A percentile compares a stretch with the other conserved stretches of the same genome.
Conservation (phyloP, 352 stramenopile species). For the Elongisporangium anandrum region DNA sequence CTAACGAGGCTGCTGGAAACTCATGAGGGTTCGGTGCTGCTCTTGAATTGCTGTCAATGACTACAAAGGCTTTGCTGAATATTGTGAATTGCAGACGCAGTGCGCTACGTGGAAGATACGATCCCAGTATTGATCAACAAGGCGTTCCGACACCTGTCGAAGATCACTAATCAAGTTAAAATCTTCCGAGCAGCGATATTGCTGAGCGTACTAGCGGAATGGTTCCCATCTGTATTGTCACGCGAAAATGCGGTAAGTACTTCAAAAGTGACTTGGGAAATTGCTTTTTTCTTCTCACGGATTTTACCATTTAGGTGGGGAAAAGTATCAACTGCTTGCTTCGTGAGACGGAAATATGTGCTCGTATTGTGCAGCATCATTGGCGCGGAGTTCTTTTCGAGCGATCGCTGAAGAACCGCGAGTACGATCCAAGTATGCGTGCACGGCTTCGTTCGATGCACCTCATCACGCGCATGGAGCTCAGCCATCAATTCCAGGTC, state of each 20-base stretch:
- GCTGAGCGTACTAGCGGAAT: slow-evolving; percentile 49
- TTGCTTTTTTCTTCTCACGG: too few relatives aligned
- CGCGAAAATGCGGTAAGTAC: slow-evolving; percentile 48
- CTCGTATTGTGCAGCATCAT: slow-evolving; percentile 73
- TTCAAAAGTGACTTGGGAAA: too few relatives aligned
- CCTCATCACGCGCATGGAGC: slow-evolving; percentile 64
- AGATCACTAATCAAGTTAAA: slow-evolving; percentile 38
- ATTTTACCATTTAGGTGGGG: too few relatives aligned
- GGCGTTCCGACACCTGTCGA: slow-evolving; percentile 60
- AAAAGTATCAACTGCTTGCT: slow-evolving; percentile 52
- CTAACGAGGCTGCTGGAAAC: slow-evolving; percentile 59
- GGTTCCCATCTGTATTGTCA: slow-evolving; percentile 56
- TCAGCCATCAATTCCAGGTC: slow-evolving; percentile 63
- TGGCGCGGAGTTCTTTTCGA: slow-evolving; percentile 64
- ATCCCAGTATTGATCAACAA: slow-evolving; percentile 72
- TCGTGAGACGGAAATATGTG: slow-evolving; percentile 58
- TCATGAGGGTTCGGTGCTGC: slow-evolving; percentile 36
- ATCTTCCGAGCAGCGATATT: slow-evolving; percentile 55
- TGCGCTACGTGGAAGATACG: slow-evolving; percentile 60
- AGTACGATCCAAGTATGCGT: slow-evolving; percentile 48
- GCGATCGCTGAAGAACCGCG: slow-evolving; percentile 28
- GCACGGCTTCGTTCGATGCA: slow-evolving; percentile 67
- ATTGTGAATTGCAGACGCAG: slow-evolving; percentile 28
- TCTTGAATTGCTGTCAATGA: not conserved
- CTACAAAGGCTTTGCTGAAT: not conserved